Conservation (phyloP, 108 stramenopile genomes). For the Skeletonema marinoi region DNA sequence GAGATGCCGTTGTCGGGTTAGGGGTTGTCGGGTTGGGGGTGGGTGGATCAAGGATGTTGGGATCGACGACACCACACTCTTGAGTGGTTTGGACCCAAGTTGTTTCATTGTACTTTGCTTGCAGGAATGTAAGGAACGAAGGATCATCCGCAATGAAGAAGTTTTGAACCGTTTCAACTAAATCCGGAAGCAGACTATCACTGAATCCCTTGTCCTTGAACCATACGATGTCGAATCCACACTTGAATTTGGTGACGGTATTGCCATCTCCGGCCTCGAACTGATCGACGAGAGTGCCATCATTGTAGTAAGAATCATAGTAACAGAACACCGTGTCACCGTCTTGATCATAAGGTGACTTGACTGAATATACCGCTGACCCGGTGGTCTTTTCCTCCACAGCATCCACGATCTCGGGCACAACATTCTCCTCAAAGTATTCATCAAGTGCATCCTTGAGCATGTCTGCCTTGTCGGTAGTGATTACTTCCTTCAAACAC, state of each 20-base stretch:
- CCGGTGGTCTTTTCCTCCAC: conserved; percentile 10
- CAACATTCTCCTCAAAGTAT: conserved; percentile 25
- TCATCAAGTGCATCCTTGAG: conserved; percentile 36
- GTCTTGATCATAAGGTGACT: conserved; percentile 18
- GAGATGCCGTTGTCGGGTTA: conserved; percentile 11
- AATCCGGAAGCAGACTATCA: conserved; percentile 15
- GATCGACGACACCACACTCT: conserved; percentile 29
- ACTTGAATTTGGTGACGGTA: conserved; percentile 33
- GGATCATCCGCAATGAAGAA: conserved; percentile 13
- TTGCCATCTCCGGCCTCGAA: conserved; percentile 19
- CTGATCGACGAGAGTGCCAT: conserved; percentile 31
- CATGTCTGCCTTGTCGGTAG: conserved; percentile 23
- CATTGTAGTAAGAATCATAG: conserved; percentile 29
- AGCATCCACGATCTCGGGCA: not conserved
- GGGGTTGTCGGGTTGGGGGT: conserved; percentile 2
- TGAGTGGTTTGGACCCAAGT: conserved; percentile 14
- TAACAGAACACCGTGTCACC: conserved; percentile 25
- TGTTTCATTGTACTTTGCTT: conserved; percentile 10
- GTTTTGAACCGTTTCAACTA: conserved; percentile 15
- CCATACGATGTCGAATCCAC: conserved; percentile 43
- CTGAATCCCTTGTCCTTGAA: conserved; percentile 28
- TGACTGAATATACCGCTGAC: conserved; percentile 18
- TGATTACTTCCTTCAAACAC: conserved; percentile 26
- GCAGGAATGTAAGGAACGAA: conserved; percentile 18
- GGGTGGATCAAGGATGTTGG: not conserved